Evolutionary conservation across 108 stramenopile genomes (phyloP), one percentile per base, ranked within the genome.

Genomic region (Seminavis robusta): DNA sequence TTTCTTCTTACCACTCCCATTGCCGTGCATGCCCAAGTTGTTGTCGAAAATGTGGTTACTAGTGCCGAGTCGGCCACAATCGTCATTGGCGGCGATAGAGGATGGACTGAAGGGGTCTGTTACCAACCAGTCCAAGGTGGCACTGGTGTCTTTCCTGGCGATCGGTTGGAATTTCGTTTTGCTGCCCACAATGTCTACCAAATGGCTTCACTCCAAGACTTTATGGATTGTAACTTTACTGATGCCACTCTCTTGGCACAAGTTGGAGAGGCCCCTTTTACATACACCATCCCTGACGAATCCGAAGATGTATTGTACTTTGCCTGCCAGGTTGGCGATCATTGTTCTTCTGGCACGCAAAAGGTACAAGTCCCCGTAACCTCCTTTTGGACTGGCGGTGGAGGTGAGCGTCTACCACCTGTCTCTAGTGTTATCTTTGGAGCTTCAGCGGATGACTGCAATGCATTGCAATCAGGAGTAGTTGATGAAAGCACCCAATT

Each of bases 41-140:
- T n/a, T n/a, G n/a, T n/a, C n/a, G n/a, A n/a, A n/a, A n/a, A n/a
- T n/a, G n/a, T n/a, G n/a, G n/a, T n/a, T n/a, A n/a, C n/a, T n/a
- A n/a, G n/a, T n/a, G n/a, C n/a, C n/a, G n/a, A n/a, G n/a, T n/a
- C n/a, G n/a, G n/a, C n/a, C n/a, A n/a, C n/a, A n/a, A n/a, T n/a
- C n/a, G n/a, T n/a, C n/a, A n/a, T n/a, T n/a, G n/a, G n/a, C n/a
- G n/a, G n/a, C n/a, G n/a, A n/a, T n/a, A n/a, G 13, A 6, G 59
- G 59, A 37, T 61, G 59, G 59, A 61, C 28, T 25, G 59, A 61
- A 10, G 59, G 59, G 19, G 44, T 61, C 24, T 61, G 59, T 44
- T 61, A 61, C 49, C 29, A 10, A 6, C 38, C 38, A 20, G 29
- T 61, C 30, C 10, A 9, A 16, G 7, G 11, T 30, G 59, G 34